Evolutionary conservation across 1,284 basidiomycete species (phyloP), one percentile per base, ranked within the genome.

Genomic region (Malassezia furfur): DNA sequence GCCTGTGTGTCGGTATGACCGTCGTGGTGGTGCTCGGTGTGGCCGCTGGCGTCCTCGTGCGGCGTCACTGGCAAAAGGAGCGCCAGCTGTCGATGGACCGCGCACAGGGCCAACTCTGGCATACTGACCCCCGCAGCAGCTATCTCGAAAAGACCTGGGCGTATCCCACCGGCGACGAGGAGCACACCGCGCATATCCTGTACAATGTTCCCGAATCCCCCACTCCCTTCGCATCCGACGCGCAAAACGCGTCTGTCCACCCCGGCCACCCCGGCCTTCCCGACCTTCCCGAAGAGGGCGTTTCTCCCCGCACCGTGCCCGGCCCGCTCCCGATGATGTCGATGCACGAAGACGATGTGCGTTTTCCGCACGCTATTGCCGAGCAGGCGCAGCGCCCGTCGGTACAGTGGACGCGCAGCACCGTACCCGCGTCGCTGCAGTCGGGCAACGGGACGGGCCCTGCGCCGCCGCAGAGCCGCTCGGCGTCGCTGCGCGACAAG

Each of bases 1-100:
- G 55, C 3, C 47, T 57, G 2, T 43, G 49, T 17, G 50, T 37
- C 32, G 55, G 54, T 22, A 40, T 51, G 37, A 32, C 47, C 28
- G 35, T 56, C 21, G 40, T 56, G 22, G 30, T 35, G 22, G 36
- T 34, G 8, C 37, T 56, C 7, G 48, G 54, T 22, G 15, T 56
- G 8, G 5, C 49, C 10, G 12, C 38, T 31, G 54, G 49, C 35
- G 37, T 47, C n/a, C 21, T 57, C 5, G 25, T 48, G 9, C 54
- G 54, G n/a, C 54, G 54, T 8, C 35, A 43, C 11, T 57, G 49
- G 54, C 28, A 31, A 28, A 15, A 17, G 5, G 39, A 57, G 38
- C 54, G 49, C 12, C 40, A 57, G 25, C 40, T 17, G 15, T 57
- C 43, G 11, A 12, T 51, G 17, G 35, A 52, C 21, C 54, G 41